phyloP scores from a whole-genome alignment of 371 early-diverging fungal genomes.

The Parasitella parasitica region DNA sequence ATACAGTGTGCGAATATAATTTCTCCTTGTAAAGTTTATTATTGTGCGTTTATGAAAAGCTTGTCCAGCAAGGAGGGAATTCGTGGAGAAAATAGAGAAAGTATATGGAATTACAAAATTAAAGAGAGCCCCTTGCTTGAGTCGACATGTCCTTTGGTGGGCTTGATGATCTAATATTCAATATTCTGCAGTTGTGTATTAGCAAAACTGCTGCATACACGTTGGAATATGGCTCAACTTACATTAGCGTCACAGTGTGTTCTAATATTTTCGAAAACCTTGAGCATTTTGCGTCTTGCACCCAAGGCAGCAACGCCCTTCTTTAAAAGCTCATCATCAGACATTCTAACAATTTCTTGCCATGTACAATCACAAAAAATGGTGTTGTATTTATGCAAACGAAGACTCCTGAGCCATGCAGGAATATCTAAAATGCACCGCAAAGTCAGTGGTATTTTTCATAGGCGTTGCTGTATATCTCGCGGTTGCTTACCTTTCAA shows the following conservation, averaged over 20 bases:
- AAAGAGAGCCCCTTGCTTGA: not conserved
- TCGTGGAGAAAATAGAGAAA: not conserved
- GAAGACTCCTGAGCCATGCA: constrained; percentile 83
- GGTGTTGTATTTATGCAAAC: constrained; percentile 90
- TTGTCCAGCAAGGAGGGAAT: constrained; percentile 11
- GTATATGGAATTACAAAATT: not conserved
- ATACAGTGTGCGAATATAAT: not conserved
- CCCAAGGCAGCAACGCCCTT: constrained; percentile 94
- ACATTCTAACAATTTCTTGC: constrained; percentile 84
- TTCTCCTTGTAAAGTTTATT: not conserved
- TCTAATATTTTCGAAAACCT: constrained; percentile 89
- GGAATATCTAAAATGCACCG: constrained; percentile 89
- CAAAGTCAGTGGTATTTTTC: too few relatives aligned
- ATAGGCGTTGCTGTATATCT: too few relatives aligned
- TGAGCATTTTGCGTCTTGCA: constrained; percentile 94
- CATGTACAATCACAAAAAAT: constrained; percentile 78
- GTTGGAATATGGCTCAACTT: constrained; percentile 11
- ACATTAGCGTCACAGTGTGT: constrained; percentile 52
- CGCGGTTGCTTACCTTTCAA: constrained; percentile 64
- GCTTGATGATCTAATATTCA: constrained; percentile 9
- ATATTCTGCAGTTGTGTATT: constrained; percentile 10
- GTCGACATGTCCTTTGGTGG: not conserved
- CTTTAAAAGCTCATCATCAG: constrained; percentile 77
- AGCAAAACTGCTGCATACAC: not conserved
- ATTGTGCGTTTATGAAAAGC: not conserved